phyloP scores from a whole-genome alignment of 805 yeast species.

The Saturnispora silvae region DNA sequence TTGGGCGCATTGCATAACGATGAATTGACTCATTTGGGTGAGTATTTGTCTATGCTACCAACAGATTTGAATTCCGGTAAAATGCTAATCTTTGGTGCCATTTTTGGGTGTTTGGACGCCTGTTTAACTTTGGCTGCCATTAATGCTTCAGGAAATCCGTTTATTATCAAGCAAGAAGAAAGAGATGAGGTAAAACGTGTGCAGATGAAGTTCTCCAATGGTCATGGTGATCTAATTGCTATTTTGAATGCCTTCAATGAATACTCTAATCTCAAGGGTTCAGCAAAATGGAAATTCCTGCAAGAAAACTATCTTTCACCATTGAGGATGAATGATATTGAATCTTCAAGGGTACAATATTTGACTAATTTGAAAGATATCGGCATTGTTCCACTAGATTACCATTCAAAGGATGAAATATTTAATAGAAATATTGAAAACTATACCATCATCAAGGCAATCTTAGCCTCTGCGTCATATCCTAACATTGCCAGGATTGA shows the following conservation, averaged over 20 bases:
- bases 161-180: conserved; percentile 48
- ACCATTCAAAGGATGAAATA: conserved; percentile 16
- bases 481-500: conserved; percentile 79
- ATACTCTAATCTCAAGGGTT: conserved; percentile 30
- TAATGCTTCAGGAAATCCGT: conserved; percentile 64
- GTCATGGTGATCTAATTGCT: conserved; percentile 70
- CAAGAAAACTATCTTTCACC: conserved; percentile 51
- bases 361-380: conserved; percentile 61
- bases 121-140: conserved; percentile 78
- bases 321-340: conserved; percentile 57
- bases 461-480: conserved; percentile 70
- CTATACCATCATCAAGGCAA: conserved; percentile 44
- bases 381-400: conserved; percentile 59
- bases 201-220: conserved; percentile 32
- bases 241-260: conserved; percentile 47
- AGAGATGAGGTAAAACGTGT: conserved; percentile 51
- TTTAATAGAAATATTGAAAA: conserved; percentile 46
- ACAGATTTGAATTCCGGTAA: conserved; percentile 82
- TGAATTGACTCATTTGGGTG: conserved; percentile 65
- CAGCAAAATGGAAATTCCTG: conserved; percentile 35
- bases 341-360: conserved; percentile 61
- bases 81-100: conserved; percentile 63
- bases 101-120: conserved; percentile 71
- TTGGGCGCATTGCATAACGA: conserved; percentile 58
- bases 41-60: conserved; percentile 70